Conservation (phyloP, 495 filamentous ascomycete species). For the Talaromyces nanjingensis region DNA sequence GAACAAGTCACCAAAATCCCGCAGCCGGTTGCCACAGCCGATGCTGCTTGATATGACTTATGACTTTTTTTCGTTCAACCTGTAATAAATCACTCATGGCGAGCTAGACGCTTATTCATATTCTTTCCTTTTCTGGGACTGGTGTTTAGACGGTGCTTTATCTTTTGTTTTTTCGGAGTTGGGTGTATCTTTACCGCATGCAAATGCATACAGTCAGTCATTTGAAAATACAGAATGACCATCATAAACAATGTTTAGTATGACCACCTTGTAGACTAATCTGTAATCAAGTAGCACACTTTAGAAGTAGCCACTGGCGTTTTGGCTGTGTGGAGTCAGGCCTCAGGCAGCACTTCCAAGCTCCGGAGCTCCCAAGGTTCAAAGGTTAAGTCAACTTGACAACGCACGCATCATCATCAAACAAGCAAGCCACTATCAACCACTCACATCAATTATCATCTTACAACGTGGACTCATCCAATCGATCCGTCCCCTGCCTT, state of each 20-base stretch:
- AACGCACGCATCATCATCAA: slow-evolving; percentile 1
- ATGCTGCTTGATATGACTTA: slow-evolving; percentile 29
- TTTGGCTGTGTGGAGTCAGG: background rate
- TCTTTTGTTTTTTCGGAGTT: background rate
- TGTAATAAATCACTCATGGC: background rate
- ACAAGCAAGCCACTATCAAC: background rate
- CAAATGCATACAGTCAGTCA: background rate
- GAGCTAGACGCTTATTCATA: background rate
- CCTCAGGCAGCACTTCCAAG: background rate
- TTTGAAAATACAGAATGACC: background rate
- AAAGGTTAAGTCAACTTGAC: background rate
- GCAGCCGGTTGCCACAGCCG: slow-evolving; percentile 39
- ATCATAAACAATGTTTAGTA: background rate
- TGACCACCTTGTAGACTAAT: background rate
- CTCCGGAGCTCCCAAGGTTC: background rate
- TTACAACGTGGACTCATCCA: background rate
- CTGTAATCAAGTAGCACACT: too few species aligned
- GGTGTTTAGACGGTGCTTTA: background rate
- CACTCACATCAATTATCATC: background rate
- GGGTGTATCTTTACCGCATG: background rate
- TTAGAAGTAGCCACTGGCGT: background rate
- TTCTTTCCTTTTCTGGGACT: background rate
- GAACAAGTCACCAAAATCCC: slow-evolving; percentile 80
- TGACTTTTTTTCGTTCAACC: slow-evolving; percentile 2
- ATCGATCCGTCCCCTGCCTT: background rate